Evolutionary conservation across 306 rosid species (phyloP).

Genomic region (Casuarina glauca): DNA sequence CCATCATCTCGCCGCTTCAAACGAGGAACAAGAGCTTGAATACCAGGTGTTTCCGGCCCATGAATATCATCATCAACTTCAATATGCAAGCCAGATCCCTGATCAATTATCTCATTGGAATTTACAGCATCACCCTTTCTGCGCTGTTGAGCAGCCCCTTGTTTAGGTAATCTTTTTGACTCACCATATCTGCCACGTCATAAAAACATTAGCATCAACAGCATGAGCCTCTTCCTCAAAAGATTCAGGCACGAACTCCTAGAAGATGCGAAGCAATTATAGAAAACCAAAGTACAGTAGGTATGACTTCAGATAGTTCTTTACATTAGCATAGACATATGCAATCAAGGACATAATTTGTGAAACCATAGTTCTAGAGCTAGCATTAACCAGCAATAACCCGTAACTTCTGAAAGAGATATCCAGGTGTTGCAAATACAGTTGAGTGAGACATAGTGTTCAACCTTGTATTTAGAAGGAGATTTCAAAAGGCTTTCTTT

Average conservation of each 20-base stretch:
- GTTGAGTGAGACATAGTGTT: background rate
- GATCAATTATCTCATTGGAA: slow-evolving; percentile 31
- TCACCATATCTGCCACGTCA: slow-evolving; percentile 20
- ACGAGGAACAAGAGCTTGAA: slow-evolving; percentile 51
- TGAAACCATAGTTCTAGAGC: background rate
- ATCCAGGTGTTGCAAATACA: background rate
- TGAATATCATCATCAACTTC: slow-evolving; percentile 43
- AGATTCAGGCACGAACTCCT: background rate
- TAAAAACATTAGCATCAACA: slow-evolving; percentile 25
- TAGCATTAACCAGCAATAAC: background rate
- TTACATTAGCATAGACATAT: background rate
- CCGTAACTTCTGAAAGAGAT: background rate
- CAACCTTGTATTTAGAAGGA: background rate
- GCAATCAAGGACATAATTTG: background rate
- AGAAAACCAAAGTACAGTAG: background rate
- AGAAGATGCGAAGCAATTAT: background rate
- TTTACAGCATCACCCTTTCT: slow-evolving; percentile 23
- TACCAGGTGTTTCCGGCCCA: slow-evolving; percentile 85
- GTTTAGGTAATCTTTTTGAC: slow-evolving; percentile 32
- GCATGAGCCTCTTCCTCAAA: slow-evolving; percentile 47
- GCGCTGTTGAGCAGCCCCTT: slow-evolving; percentile 34
- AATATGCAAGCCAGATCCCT: slow-evolving; percentile 20
- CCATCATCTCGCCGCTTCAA: slow-evolving; percentile 62
- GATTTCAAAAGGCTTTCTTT: slow-evolving; percentile 17
- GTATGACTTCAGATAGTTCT: background rate